Percentiles rank a stretch among this genome's conserved stretches.
phyloP scores from a whole-genome alignment of 495 filamentous ascomycete genomes.

The Lichenothelia convexa region DNA sequence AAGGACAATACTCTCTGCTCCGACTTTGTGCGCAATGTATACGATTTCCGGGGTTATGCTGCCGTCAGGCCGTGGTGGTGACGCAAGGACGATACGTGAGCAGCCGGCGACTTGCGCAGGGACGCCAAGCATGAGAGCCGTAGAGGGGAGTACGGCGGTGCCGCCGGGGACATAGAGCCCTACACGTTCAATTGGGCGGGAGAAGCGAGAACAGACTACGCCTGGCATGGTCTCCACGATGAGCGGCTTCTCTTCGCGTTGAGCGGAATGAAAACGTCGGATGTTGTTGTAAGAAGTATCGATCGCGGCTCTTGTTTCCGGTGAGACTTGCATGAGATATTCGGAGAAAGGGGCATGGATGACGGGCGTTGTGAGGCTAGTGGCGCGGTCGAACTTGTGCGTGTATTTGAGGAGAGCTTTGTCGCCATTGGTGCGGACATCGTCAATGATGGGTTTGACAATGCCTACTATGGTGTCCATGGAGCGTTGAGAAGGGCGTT shows the following conservation, averaged over 20 bases:
- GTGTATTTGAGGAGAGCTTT: slow-evolving; percentile 78
- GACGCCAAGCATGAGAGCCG: slow-evolving; percentile 93
- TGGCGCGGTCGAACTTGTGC: slow-evolving; percentile 93
- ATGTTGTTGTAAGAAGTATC: slow-evolving; percentile 90
- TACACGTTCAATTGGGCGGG: slow-evolving; percentile 78
- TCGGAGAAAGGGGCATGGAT: slow-evolving; percentile 71
- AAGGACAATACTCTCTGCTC: slow-evolving; percentile 84
- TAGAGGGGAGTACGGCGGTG: slow-evolving; percentile 87
- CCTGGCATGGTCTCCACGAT: slow-evolving; percentile 93
- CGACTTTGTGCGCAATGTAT: slow-evolving; percentile 93
- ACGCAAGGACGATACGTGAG: slow-evolving; percentile 81
- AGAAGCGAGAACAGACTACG: slow-evolving; percentile 84
- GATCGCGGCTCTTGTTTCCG: slow-evolving; percentile 75
- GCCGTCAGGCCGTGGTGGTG: slow-evolving; percentile 77
- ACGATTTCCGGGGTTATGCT: slow-evolving; percentile 91
- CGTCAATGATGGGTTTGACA: slow-evolving; percentile 76
- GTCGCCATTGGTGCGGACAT: slow-evolving; percentile 65
- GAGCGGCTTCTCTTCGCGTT: slow-evolving; percentile 61
- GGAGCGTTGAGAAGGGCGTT: slow-evolving; percentile 81
- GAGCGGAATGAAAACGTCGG: slow-evolving; percentile 76
- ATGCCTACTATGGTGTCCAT: slow-evolving; percentile 78
- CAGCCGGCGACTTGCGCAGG: slow-evolving; percentile 97
- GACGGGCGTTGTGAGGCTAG: slow-evolving; percentile 71
- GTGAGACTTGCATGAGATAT: slow-evolving; percentile 63
- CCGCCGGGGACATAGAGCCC: slow-evolving; percentile 91